These are phyloP conservation scores for Entomortierella chlamydospora DNA, from an alignment of 192 early-diverging fungal species.

Conservation along the genomic window DNA sequence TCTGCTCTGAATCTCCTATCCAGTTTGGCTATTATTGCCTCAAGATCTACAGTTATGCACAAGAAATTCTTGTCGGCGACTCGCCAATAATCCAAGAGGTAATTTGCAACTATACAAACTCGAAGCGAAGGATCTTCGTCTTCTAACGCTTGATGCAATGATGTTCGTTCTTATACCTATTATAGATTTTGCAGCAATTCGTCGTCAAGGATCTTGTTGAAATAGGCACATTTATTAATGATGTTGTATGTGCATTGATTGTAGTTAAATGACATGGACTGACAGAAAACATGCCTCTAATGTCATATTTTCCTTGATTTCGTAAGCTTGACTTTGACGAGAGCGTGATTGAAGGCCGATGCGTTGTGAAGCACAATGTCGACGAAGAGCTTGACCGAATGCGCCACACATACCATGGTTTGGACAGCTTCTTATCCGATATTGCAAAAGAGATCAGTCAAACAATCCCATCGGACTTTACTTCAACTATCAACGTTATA, in stretches of 20 bases:
- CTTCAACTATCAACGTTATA: conserved; percentile 71
- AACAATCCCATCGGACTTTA: conserved; percentile 64
- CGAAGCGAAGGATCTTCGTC: not conserved
- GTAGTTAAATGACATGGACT: not conserved
- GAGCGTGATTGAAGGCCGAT: conserved; percentile 65
- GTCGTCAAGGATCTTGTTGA: conserved; percentile 54
- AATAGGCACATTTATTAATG: conserved; percentile 68
- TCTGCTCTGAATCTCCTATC: not conserved
- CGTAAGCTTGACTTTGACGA: conserved; percentile 78
- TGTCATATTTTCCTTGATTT: not conserved
- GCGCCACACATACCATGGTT: conserved; percentile 69
- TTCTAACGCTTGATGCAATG: too few species aligned
- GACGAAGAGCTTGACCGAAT: conserved; percentile 74
- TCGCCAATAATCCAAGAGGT: conserved; percentile 37
- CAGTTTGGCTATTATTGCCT: conserved; percentile 71
- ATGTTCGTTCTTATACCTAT: not conserved
- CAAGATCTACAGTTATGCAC: conserved; percentile 56
- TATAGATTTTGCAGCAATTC: conserved; percentile 55
- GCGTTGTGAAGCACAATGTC: conserved; percentile 69
- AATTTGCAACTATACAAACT: not conserved
- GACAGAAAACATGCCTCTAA: too few species aligned
- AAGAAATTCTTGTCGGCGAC: conserved; percentile 17
- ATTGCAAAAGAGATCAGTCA: conserved; percentile 69
- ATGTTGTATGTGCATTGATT: conserved; percentile 56
- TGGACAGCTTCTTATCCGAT: conserved; percentile 74